These are phyloP conservation scores for Oxytropis ochrocephala DNA, from an alignment of 306 rosid species.

Conservation along the genomic window DNA sequence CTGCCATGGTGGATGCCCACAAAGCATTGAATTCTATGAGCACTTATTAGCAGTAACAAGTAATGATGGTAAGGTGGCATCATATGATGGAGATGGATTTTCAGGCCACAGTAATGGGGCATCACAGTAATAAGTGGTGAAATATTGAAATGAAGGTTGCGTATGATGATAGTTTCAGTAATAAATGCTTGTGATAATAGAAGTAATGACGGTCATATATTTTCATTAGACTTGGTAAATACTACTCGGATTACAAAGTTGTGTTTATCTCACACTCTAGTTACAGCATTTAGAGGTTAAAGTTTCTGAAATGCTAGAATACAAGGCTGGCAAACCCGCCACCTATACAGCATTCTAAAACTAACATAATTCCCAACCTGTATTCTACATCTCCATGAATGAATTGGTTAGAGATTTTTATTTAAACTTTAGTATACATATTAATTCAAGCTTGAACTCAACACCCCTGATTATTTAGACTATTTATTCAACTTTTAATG, in stretches of 20 bases:
- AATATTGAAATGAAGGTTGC: not conserved
- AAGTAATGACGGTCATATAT: not conserved
- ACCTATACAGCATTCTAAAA: not conserved
- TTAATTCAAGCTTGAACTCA: not conserved
- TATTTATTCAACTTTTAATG: not conserved
- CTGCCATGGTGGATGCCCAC: not conserved
- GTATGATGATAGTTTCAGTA: not conserved
- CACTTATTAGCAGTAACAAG: not conserved
- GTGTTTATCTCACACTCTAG: not conserved
- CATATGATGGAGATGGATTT: not conserved
- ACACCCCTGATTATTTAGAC: not conserved
- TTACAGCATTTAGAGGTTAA: no score
- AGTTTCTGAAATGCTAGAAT: no score
- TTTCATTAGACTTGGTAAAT: not conserved
- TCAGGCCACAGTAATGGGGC: not conserved
- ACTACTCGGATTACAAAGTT: not conserved
- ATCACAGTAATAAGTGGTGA: not conserved
- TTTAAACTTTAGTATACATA: not conserved
- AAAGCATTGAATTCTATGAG: not conserved
- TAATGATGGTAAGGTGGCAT: not conserved
- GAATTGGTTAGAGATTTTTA: not conserved
- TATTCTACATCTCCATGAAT: not conserved
- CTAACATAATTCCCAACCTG: not conserved
- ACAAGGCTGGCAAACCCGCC: not conserved
- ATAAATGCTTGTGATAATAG: not conserved